Base-by-base conservation (phyloP, 2,329 filamentous ascomycete species). In the Ascochyta pisi region DNA sequence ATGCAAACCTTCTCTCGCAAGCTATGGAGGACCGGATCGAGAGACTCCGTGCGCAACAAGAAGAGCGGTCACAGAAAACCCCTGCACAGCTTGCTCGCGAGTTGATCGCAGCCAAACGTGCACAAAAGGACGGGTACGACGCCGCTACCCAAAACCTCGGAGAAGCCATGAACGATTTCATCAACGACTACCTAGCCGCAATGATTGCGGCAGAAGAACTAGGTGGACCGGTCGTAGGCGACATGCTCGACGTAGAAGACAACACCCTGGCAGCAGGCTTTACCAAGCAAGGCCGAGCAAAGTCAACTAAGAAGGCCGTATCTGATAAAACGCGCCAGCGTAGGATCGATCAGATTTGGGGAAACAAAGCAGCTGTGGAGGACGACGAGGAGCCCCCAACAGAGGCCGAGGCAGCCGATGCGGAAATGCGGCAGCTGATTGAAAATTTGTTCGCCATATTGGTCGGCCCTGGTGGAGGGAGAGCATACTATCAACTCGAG, bases 131-230 rank as follows among this genome's bases (percentile, higher is more conserved):
- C 45, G 71, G 76, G 37, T 89, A 91, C 66, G 84, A 89, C 53
- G 78, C 73, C 47, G 84, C 88, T 61, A 88, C 87, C 1, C 78
- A 80, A 1, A 80, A 78, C 38, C 78, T 95, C 15, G 83, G 89
- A 51, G 83, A 82, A 54, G 81, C 84, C 0, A 81, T 96, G 51
- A 84, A 88, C 60, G 78, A 78, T 15, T 96, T 96, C 68, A 87
- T 94, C 54, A 85, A 90, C 58, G 78, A 85, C 39, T 83, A 86
- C 37, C 81, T 96, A 1, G 89, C 89, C 1, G 77, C 84, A 3
- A 90, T 94, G 86, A 80, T 96, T 39, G 91, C 91, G 6, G 90
- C 90, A 0, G 92, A 96, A 76, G 90, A 92, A 68, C 81, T 93
- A 1, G 92, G 92, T 7, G 91, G 92, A 0, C 91, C 92, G 0